phyloP scores from a whole-genome alignment of 495 filamentous ascomycete species.

The Bacidia rubella region DNA sequence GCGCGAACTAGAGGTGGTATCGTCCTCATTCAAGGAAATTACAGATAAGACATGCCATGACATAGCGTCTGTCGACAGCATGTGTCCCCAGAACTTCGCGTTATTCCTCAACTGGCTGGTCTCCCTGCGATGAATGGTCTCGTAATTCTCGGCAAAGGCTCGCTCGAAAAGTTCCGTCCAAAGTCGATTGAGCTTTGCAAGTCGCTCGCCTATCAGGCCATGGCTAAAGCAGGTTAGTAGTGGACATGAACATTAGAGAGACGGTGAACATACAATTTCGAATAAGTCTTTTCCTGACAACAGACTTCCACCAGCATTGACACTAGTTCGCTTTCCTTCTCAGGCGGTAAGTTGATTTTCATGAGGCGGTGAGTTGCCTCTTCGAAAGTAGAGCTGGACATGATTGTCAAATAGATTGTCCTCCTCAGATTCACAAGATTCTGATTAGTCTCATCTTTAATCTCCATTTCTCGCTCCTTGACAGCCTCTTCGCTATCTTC shows the following conservation, averaged over 20 bases:
- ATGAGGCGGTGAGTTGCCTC: constrained; percentile 92
- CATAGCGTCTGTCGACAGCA: constrained; percentile 74
- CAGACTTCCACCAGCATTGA: constrained; percentile 96
- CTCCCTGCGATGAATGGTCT: constrained; percentile 93
- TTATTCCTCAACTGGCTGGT: constrained; percentile 90
- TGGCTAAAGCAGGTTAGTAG: background rate
- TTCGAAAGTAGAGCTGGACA: constrained; percentile 87
- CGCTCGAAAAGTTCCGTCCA: constrained; percentile 88
- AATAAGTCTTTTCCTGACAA: constrained; percentile 87
- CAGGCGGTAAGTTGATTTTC: constrained; percentile 79
- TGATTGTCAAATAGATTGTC: constrained; percentile 94
- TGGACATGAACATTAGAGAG: background rate
- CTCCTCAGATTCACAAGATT: constrained; percentile 86
- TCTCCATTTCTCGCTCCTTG: constrained; percentile 65
- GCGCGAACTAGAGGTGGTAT: constrained; percentile 85
- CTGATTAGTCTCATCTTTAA: constrained; percentile 94
- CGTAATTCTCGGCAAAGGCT: constrained; percentile 84
- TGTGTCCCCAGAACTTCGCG: constrained; percentile 84
- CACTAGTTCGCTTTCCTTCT: constrained; percentile 77
- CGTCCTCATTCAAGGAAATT: constrained; percentile 87
- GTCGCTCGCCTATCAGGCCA: constrained; percentile 82
- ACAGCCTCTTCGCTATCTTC: constrained; percentile 70
- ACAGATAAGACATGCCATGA: constrained; percentile 80
- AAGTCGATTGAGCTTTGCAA: constrained; percentile 85
- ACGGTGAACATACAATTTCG: constrained; percentile 63